Base-by-base conservation (phyloP, 495 filamentous ascomycete species). In the Neurospora africana region DNA sequence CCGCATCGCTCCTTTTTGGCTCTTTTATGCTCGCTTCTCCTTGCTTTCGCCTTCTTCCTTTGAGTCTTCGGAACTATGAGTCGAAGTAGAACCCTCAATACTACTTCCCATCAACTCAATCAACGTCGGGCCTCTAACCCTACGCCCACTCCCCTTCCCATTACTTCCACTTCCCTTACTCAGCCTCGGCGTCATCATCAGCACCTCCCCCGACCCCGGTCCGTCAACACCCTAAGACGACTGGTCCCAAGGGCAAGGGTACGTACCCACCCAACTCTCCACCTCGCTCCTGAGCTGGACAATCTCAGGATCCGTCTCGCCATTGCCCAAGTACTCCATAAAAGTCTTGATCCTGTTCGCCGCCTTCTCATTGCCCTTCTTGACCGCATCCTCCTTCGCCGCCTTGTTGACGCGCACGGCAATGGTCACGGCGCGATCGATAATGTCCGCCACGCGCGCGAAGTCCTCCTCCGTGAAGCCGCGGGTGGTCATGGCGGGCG, bases 401-500 rank as follows among this genome's bases (percentile, higher is more conserved):
- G 86, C 86, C 84, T 93, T 95, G 78, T 98, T 93, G 17, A 98
- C 82, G 72, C 90, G 84, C 78, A 92, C 88, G 1, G 95, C 92
- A 75, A 99, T 93, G 3, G 86, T 88, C 17, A 98, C 94, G 15
- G 93, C 91, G 35, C 93, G 89, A 79, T 97, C 92, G n/a, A 99
- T 93, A 69, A 98, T 91, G 75, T 95, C 93, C 15, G 93, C 95
- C 13, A 99, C 94, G 6, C 93, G 87, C 71, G 86, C 86, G 80
- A 99, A 99, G 80, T 99, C 95, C 38, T 90, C 89, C 68, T 94
- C 89, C 73, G 86, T 84, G 81, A 99, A 94, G 5, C 96, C 96
- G 65, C 95, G 86, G 4, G 95, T 98, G 19, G 95, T 99, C 95
- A 99, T 99, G 69, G 95, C 95, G 0, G 95, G 95, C 5, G 94